Evolutionary conservation across 306 rosid species (phyloP).

Genomic region (Pterocarpus macrocarpus): DNA sequence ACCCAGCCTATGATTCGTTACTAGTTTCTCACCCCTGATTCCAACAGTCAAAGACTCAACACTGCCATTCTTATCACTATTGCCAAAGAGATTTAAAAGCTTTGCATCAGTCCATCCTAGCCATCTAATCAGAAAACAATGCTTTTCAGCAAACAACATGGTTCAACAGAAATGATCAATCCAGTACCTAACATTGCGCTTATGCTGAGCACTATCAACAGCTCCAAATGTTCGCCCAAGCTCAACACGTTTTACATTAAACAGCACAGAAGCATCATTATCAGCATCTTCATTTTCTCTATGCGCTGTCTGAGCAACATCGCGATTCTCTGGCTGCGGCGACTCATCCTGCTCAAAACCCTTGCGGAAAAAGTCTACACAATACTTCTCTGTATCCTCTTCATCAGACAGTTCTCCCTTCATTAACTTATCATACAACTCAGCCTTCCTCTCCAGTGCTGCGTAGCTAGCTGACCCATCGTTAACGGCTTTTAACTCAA

Average conservation of each 20-base stretch:
- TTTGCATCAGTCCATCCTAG: constrained; percentile 11
- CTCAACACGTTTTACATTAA: constrained; percentile 61
- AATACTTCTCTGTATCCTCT: constrained; percentile 90
- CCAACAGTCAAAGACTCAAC: constrained; percentile 8
- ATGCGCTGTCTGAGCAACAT: constrained; percentile 46
- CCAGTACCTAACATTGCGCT: constrained; percentile 82
- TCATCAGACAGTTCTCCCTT: constrained; percentile 90
- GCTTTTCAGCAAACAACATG: background rate
- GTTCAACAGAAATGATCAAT: background rate
- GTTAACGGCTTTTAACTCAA: constrained; percentile 84
- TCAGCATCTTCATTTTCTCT: constrained; percentile 59
- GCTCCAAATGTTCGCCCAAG: constrained; percentile 67
- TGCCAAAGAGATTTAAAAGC: constrained; percentile 16
- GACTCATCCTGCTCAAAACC: constrained; percentile 68
- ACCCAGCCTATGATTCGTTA: background rate
- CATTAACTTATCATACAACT: constrained; percentile 76
- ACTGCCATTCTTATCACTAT: background rate
- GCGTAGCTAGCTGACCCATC: constrained; percentile 90
- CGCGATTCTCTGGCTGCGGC: constrained; percentile 44
- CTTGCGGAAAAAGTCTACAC: constrained; percentile 89
- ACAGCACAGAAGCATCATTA: constrained; percentile 54
- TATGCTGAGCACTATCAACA: constrained; percentile 70
- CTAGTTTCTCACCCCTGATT: background rate
- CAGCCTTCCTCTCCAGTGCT: constrained; percentile 88
- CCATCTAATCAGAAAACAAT: background rate